These are phyloP conservation scores for Bryoerythrophyllum caledonicum DNA, from an alignment of 225 moss, liverwort and hornwort species.

Conservation along the genomic window DNA sequence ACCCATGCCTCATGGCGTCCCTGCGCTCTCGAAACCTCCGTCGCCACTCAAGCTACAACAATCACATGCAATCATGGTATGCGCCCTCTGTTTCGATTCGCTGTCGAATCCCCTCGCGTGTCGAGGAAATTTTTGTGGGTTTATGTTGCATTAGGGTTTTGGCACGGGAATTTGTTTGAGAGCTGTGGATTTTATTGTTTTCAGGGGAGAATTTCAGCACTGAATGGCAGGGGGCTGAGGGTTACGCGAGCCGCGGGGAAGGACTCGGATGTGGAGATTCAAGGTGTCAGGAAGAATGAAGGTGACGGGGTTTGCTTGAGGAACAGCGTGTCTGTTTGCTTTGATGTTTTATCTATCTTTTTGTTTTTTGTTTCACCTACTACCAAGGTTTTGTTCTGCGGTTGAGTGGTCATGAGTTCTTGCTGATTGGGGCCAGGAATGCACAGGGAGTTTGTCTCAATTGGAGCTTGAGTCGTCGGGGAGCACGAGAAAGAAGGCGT, in stretches of 20 bases:
- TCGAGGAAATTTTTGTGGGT: not conserved
- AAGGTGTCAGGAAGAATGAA: slow-evolving; percentile 25
- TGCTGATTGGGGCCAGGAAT: slow-evolving; percentile 48
- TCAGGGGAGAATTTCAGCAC: slow-evolving; percentile 26
- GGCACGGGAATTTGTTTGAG: not conserved
- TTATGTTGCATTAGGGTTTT: not conserved
- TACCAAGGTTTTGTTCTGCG: too few species aligned
- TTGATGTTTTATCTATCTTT: not conserved
- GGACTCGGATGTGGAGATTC: slow-evolving; percentile 31
- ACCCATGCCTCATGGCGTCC: not conserved
- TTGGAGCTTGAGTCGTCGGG: slow-evolving; percentile 57
- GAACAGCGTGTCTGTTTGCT: not conserved
- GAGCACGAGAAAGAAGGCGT: slow-evolving; percentile 48
- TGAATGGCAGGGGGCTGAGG: slow-evolving; percentile 19
- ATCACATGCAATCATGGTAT: slow-evolving; percentile 12
- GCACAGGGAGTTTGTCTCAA: slow-evolving; percentile 57
- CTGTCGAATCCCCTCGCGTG: not conserved
- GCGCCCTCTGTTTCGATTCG: not conserved
- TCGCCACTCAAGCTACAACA: slow-evolving; percentile 1
- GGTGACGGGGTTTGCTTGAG: not conserved
- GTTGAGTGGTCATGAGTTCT: slow-evolving; percentile 35
- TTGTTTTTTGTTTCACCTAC: slow-evolving; percentile 11
- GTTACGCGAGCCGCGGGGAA: slow-evolving; percentile 40
- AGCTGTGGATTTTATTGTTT: not conserved
- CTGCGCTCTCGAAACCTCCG: slow-evolving; percentile 5